A percentile compares a stretch with the other conserved stretches of the same genome.
These are phyloP conservation scores for Penicillium nordicum DNA, from an alignment of 2,329 filamentous ascomycete species.

Conservation along the genomic window DNA sequence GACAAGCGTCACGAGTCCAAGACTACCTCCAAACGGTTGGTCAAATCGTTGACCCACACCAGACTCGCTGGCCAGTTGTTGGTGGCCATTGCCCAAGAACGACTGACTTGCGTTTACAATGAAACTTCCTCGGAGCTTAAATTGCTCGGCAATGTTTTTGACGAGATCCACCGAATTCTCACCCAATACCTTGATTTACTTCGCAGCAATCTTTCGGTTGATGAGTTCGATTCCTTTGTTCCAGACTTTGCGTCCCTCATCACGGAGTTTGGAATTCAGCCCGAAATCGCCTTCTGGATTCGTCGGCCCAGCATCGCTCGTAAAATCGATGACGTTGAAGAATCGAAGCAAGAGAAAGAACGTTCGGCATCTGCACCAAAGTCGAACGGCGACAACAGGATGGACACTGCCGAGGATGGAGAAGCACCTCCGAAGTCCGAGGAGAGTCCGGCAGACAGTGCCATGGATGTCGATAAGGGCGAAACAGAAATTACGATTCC, in stretches of 20 bases:
- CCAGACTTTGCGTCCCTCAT: slow-evolving; percentile 73
- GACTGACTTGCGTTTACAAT: slow-evolving; percentile 78
- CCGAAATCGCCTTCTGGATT: slow-evolving; percentile 80
- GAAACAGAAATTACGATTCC: slow-evolving; percentile 16
- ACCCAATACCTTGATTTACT: slow-evolving; percentile 87
- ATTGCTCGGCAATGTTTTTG: slow-evolving; percentile 78
- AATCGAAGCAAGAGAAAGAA: slow-evolving; percentile 28
- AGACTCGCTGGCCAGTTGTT: slow-evolving; percentile 77
- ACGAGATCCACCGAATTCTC: slow-evolving; percentile 83
- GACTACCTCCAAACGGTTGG: slow-evolving; percentile 72
- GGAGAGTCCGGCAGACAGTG: slow-evolving; percentile 19
- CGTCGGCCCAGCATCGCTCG: slow-evolving; percentile 70
- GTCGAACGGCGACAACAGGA: slow-evolving; percentile 33
- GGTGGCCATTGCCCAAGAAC: slow-evolving; percentile 86
- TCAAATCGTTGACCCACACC: slow-evolving; percentile 73
- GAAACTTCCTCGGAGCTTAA: slow-evolving; percentile 81
- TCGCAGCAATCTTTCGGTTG: slow-evolving; percentile 69
- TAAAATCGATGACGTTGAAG: slow-evolving; percentile 51
- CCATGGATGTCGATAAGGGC: slow-evolving; percentile 38
- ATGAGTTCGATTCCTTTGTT: slow-evolving; percentile 74
- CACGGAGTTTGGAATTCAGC: slow-evolving; percentile 72
- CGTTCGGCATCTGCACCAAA: slow-evolving; percentile 21
- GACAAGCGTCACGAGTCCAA: slow-evolving; percentile 77
- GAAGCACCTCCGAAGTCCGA: slow-evolving; percentile 18
- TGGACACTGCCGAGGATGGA: slow-evolving; percentile 35